phyloP scores from a whole-genome alignment of 192 early-diverging fungal genomes.

The Chytriomyces hyalinus region DNA sequence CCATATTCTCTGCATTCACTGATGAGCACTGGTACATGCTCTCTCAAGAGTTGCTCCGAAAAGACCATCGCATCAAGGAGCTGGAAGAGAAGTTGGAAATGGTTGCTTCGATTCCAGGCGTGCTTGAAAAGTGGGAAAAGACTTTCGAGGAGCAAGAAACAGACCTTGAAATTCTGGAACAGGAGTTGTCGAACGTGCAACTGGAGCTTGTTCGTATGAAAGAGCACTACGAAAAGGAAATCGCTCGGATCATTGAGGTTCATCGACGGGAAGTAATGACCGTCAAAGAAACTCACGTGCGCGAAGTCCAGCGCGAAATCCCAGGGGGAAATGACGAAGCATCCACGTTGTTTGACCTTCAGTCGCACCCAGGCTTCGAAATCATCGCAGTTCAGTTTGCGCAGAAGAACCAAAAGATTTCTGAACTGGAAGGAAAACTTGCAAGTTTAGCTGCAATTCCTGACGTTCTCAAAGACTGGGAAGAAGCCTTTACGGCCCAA shows the following conservation, averaged over 20 bases:
- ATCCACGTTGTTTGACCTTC: not conserved
- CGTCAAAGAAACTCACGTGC: not conserved
- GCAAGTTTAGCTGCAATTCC: constrained; percentile 26
- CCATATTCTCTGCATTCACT: not conserved
- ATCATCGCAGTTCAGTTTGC: constrained; percentile 4
- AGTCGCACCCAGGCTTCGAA: constrained; percentile 20
- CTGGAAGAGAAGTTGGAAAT: constrained; percentile 27
- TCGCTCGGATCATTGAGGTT: not conserved
- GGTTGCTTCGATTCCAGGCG: constrained; percentile 22
- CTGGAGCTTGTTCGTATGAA: not conserved
- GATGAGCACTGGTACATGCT: constrained; percentile 21
- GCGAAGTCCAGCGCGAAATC: not conserved
- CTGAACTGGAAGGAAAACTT: constrained; percentile 9
- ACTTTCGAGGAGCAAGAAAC: constrained; percentile 28
- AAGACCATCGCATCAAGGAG: constrained; percentile 24
- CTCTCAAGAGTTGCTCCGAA: constrained; percentile 16
- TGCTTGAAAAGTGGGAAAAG: constrained; percentile 32
- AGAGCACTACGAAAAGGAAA: not conserved
- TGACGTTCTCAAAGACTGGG: constrained; percentile 27
- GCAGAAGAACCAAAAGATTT: constrained; percentile 18
- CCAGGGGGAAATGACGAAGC: not conserved
- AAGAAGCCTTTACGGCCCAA: constrained; percentile 32
- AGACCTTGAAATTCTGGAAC: constrained; percentile 9
- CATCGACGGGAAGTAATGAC: not conserved
- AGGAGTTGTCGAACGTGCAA: not conserved